These are phyloP conservation scores for Ceratobasidium sp. DNA, from an alignment of 1,284 basidiomycete genomes.

Conservation along the genomic window DNA sequence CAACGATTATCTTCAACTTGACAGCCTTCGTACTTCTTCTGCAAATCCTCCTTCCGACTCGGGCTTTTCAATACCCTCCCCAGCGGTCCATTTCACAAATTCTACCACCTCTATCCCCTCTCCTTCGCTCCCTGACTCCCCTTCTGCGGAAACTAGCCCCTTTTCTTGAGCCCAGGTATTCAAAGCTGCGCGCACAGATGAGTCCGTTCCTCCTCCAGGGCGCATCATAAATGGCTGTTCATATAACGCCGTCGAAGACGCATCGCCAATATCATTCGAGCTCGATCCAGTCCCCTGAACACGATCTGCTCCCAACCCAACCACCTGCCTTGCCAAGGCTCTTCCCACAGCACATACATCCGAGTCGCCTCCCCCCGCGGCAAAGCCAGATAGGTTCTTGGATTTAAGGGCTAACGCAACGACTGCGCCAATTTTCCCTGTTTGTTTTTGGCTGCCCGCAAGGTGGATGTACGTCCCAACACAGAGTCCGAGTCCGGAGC, in stretches of 20 bases:
- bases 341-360: constrained; percentile 79
- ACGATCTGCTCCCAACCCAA: constrained; percentile 83
- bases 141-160: constrained; percentile 59
- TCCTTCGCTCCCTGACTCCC: constrained; percentile 2
- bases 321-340: constrained; percentile 85
- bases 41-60: constrained; percentile 30
- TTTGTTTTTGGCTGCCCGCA: constrained; percentile 58
- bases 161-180: constrained; percentile 74
- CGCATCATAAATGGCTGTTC: constrained; percentile 86
- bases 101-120: constrained; percentile 57
- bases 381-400: constrained; percentile 60
- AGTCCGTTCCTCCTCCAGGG: constrained; percentile 59
- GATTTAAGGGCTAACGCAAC: constrained; percentile 73
- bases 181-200: constrained; percentile 74
- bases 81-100: constrained; percentile 58
- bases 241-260: constrained; percentile 75
- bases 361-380: constrained; percentile 59
- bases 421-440: constrained; percentile 80
- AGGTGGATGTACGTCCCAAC: constrained; percentile 84
- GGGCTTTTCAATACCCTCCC: constrained; percentile 52
- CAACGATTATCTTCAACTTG: constrained; percentile 2
- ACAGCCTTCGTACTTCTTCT: constrained; percentile 25
- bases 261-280: constrained; percentile 55
- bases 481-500: constrained; percentile 67
- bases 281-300: constrained; percentile 59